Conservation (phyloP, 331 rosid species). For the Arachis monticola region DNA sequence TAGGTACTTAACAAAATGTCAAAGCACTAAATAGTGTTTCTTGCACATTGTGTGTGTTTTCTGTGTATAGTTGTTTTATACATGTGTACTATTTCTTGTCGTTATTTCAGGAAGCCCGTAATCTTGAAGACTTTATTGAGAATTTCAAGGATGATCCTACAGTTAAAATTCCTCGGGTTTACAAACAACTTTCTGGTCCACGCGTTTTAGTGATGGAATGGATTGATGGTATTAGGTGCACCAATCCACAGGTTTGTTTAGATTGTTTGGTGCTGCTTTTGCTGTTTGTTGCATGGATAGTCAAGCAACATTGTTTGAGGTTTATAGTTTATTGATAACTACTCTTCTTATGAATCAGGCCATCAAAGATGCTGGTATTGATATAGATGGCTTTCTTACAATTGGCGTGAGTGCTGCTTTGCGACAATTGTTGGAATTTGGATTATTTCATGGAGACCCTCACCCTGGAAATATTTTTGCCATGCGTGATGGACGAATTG, state of each 20-base stretch:
- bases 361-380: slow-evolving; percentile 84
- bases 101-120: slow-evolving; percentile 90
- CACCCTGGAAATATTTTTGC: slow-evolving; percentile 99
- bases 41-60: slow-evolving; percentile 26
- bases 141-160: slow-evolving; percentile 92
- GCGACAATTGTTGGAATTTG: slow-evolving; percentile 94
- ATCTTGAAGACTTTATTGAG: slow-evolving; percentile 90
- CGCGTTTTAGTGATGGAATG: slow-evolving; percentile 99
- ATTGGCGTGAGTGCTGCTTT: slow-evolving; percentile 99
- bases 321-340: slow-evolving; percentile 33
- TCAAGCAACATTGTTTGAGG: slow-evolving; percentile 20
- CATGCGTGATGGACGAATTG: slow-evolving; percentile 98
- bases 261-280: slow-evolving; percentile 35
- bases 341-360: slow-evolving; percentile 64
- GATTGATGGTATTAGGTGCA: slow-evolving; percentile 99
- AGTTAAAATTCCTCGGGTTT: slow-evolving; percentile 91
- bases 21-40: slow-evolving; percentile 8
- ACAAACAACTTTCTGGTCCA: slow-evolving; percentile 78
- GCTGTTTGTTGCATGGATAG: slow-evolving; percentile 2
- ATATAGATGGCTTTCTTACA: slow-evolving; percentile 85
- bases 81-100: slow-evolving; percentile 8
- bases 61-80: slow-evolving; percentile 8
- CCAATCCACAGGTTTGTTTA: slow-evolving; percentile 82
- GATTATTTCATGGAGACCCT: slow-evolving; percentile 98
- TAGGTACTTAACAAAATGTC: neutral